Evolutionary conservation across 169 alveolate genomes (phyloP), one percentile per base, ranked within the genome.

Genomic region (Plasmodium berghei): DNA sequence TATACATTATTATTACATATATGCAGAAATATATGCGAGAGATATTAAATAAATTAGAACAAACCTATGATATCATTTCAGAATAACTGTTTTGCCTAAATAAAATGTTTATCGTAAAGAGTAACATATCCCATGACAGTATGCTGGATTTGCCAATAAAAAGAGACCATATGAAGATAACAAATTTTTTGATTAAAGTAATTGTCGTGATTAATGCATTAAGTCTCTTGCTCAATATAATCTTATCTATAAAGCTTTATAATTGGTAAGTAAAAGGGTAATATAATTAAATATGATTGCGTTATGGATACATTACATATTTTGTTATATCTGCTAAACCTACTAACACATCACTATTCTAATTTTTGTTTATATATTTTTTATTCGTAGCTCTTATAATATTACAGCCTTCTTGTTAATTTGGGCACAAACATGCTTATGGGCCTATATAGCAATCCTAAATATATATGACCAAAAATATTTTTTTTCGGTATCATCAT

Each of bases 21-120:
- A 34, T 34, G 42, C 42, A 34, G 42, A 34, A 34, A 34, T 34
- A 34, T 34, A 34, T 34, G 42, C 42, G 42, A 34, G 42, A 34
- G 42, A 34, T 34, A 34, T 34, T 34, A 34, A 34, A 34, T 34
- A 34, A 34, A 34, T 34, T 34, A 34, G 1, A 34, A 46, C 45
- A 46, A 48, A 46, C 69, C 69, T 55, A 73, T 74, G 73, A 74
- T 18, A 66, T 42, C 9, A 63, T 61, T 74, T 73, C 48, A 40
- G 20, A 14, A 18, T 24, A 42, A 62, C 9, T 22, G 46, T 74
- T 16, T 14, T 20, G 62, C 9, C 54, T 74, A 56, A 61, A 56
- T 66, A 80, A 80, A 67, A 80, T 80, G 90, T 80, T 80, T 80
- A 80, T 80, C 69, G 56, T 80, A 80, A 80, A 80, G 67, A 80